Evolutionary conservation across 306 rosid genomes (phyloP), one percentile per base, ranked within the genome.

Genomic region (Pyrus pyrifolia): DNA sequence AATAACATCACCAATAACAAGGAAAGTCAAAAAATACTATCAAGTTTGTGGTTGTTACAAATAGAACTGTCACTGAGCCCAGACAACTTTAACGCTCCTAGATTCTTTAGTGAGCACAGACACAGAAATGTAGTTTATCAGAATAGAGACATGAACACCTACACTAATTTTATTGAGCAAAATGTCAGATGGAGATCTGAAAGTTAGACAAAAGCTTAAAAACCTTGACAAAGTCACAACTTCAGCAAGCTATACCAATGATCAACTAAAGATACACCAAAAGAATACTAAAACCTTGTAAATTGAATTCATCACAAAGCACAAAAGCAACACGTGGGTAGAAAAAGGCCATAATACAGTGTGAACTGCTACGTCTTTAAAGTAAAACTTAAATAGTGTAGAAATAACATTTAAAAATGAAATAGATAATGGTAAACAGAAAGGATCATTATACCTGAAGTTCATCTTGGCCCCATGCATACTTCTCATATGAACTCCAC

Each of bases 381-480:
- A 49, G 62, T 30, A 19, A 30, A 15, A 21, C 21, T 70, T 23
- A n/a, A 33, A 55, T 8, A 2, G 63, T 55, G 58, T 21, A 33
- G 33, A 67, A 27, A 29, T 31, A 78, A 51, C 53, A 57, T 7
- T 19, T 5, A 10, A 11, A 4, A 11, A 29, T 69, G 46, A 29
- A 59, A 57, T 31, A 52, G 19, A 35, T 21, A 67, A 55, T 8
- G 21, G 35, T 23, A 67, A 23, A 67, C 27, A 53, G 58, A 70
- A 66, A n/a, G 35, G 31, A 38, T 64, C 70, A 33, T 67, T n/a
- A 60, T 80, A 92, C 99, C 96, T 95, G 99, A 84, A 96, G 98
- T 87, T 96, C 99, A 79, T 96, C 99, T 79, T 92, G 92, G 59
- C 98, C 99, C 99, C 99, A 96, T 15, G 99, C 98, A 81, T 87